Evolutionary conservation across 768 basidiomycete species (phyloP), one percentile per base, ranked within the genome.

Genomic region (Tulasnella sp.): DNA sequence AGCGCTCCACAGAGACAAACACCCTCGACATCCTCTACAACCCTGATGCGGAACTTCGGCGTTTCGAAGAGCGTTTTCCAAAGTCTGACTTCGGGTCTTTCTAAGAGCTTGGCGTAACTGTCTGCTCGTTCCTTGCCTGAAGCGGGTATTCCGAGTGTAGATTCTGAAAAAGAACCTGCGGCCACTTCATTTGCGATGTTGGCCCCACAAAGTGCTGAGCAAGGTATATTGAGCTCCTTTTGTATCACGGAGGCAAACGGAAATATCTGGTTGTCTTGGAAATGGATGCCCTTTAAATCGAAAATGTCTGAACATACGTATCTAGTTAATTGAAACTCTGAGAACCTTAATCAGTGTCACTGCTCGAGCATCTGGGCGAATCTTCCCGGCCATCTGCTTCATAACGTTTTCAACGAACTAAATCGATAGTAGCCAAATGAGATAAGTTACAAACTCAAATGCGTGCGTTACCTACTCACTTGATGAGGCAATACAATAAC

Each of bases 401-500:
- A 70, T 59, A 8, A 62, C 62, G 35, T 60, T 62, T 8, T 53
- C 56, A 27, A 72, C 60, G 65, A 66, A 72, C 66, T 71, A 8
- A 2, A 16, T 35, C 15, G 5, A 44, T 7, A 33, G 25, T 5
- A 4, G 28, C 13, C 37, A 20, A 48, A 51, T 3, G 15, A 8
- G 31, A 19, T 8, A 48, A 4, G 25, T 41, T 19, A 2, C 20
- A 37, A n/a, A 32, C 49, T 25, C 20, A 3, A n/a, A 31, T 16
- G 12, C 7, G 45, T 13, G 20, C n/a, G 27, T 13, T 35, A 19
- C 13, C 37, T 55, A 50, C 55, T 22, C 13, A 58, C 62, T 58
- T 71, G 70, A 55, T 72, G 70, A n/a, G 70, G 70, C 48, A 68
- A 58, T 33, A 72, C 70, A 42, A 72, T 69, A 37, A 72, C 63